A percentile compares a stretch with the other conserved stretches of the same genome.
phyloP scores from a whole-genome alignment of 306 rosid species.

The Macrotyloma uniflorum region DNA sequence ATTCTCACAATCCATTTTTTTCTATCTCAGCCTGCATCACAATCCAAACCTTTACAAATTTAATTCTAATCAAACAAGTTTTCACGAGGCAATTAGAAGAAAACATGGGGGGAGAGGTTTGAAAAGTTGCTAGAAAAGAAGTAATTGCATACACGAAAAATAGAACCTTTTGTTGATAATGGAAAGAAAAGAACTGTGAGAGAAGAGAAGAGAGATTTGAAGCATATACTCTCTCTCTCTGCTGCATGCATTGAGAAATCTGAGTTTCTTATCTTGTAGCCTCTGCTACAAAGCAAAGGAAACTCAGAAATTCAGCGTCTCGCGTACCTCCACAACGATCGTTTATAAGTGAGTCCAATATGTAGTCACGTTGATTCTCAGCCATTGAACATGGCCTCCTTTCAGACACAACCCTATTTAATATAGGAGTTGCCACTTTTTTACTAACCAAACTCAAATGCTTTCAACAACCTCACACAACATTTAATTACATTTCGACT shows the following conservation, averaged over 20 bases:
- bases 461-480: neutral
- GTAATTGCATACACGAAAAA: neutral
- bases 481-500: slow-evolving; percentile 2
- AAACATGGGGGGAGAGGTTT: neutral
- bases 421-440: neutral
- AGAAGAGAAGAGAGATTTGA: slow-evolving; percentile 11
- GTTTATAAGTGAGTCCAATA: slow-evolving; percentile 40
- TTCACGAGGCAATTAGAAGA: neutral
- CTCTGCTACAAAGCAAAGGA: slow-evolving; percentile 27
- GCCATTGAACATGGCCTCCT: slow-evolving; percentile 50
- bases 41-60: too few relatives aligned
- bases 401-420: neutral
- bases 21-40: too few relatives aligned
- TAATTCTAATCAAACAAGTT: too few relatives aligned
- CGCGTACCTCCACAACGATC: slow-evolving; percentile 28
- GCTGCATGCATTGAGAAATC: slow-evolving; percentile 21
- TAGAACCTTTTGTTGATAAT: neutral
- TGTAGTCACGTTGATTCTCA: slow-evolving; percentile 40
- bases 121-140: neutral
- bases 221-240: neutral
- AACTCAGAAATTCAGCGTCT: slow-evolving; percentile 20
- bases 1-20: neutral
- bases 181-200: neutral
- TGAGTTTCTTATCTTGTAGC: slow-evolving; percentile 2
- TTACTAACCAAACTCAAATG: neutral